A percentile compares a stretch with the other conserved stretches of the same genome.
Conservation (phyloP, 768 basidiomycete genomes). For the Mrakia gelida region DNA sequence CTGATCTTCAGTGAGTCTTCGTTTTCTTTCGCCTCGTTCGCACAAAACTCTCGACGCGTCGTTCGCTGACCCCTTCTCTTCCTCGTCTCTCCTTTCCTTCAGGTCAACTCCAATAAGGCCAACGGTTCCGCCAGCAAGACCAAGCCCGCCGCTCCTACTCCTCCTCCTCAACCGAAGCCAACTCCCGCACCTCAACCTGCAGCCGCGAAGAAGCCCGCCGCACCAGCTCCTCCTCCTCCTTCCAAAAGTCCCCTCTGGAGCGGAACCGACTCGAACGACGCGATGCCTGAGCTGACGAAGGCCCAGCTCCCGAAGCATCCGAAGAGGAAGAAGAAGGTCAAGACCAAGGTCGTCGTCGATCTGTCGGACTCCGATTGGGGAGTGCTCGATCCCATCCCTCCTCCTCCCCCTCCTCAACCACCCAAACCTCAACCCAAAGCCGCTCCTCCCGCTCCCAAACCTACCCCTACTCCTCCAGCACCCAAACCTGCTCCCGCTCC, state of each 20-base stretch:
- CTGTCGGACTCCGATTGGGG: not conserved
- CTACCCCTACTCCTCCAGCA: no score
- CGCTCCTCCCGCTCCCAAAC: no score
- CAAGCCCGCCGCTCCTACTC: conserved; percentile 1
- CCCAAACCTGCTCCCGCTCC: no score
- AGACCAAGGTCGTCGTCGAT: not conserved
- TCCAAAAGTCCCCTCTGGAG: not conserved
- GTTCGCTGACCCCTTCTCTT: not conserved
- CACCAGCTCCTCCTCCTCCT: not conserved
- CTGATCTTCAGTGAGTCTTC: not conserved
- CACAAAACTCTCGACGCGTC: not conserved
- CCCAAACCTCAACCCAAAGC: not conserved
- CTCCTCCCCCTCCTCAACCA: not conserved
- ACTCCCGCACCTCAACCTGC: not conserved
- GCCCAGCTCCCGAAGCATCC: not conserved
- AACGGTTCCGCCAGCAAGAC: not conserved
- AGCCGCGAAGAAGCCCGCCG: not conserved
- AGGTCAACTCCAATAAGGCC: not conserved
- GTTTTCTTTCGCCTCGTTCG: not conserved
- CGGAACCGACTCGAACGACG: not conserved
- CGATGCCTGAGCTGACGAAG: not conserved
- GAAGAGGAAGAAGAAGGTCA: conserved; percentile 1
- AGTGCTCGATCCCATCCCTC: not conserved
- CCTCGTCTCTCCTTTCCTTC: no score
- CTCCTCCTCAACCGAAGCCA: not conserved